Percentiles rank a stretch among this genome's conserved stretches.
Conservation (phyloP, 352 stramenopile genomes). For the Globisporangium viniferum region DNA sequence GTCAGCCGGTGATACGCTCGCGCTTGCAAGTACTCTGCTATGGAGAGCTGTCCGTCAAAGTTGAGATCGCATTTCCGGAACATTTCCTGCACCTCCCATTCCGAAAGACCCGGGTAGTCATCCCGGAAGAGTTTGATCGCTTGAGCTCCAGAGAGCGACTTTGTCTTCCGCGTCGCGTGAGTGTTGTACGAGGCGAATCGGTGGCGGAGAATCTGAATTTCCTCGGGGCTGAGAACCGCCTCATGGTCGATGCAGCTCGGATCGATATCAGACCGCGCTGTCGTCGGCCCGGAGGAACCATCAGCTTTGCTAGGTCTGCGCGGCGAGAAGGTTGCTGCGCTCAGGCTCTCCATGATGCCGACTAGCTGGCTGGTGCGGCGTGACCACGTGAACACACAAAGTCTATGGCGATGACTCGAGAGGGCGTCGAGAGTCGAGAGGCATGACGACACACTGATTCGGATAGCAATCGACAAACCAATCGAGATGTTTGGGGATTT, state of each 20-base stretch:
- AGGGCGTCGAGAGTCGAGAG: neutral
- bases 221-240: slow-evolving; percentile 42
- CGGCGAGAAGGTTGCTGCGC: neutral
- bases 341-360: slow-evolving; percentile 5
- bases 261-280: slow-evolving; percentile 13
- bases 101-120: slow-evolving; percentile 56
- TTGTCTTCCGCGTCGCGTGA: slow-evolving; percentile 1
- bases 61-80: slow-evolving; percentile 64
- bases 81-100: slow-evolving; percentile 56
- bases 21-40: slow-evolving; percentile 57
- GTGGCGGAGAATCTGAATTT: slow-evolving; percentile 44
- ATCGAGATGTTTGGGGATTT: neutral
- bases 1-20: slow-evolving; percentile 50
- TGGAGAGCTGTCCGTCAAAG: slow-evolving; percentile 48
- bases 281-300: neutral
- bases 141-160: slow-evolving; percentile 32
- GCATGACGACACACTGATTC: neutral
- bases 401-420: neutral
- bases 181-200: slow-evolving; percentile 34
- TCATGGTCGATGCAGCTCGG: slow-evolving; percentile 27
- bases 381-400: neutral
- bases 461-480: neutral
- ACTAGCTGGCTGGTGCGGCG: neutral
- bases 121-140: slow-evolving; percentile 62
- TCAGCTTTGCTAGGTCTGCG: slow-evolving; percentile 1